phyloP scores from a whole-genome alignment of 148 eudicot species.

The Euryodendron excelsum region DNA sequence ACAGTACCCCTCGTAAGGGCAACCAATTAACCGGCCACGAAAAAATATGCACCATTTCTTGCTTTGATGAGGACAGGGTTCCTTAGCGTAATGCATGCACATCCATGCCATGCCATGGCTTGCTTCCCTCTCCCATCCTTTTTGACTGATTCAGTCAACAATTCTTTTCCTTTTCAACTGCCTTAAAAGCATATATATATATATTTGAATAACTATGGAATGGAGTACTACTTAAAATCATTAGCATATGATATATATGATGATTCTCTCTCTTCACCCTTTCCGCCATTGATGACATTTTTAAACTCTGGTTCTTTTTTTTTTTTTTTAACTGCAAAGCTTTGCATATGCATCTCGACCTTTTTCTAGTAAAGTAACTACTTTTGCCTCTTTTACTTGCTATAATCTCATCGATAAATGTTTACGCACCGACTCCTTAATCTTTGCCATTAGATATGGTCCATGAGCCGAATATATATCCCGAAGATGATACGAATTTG shows the following conservation, averaged over 20 bases:
- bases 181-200: neutral
- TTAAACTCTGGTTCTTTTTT: neutral
- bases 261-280: neutral
- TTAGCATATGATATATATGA: neutral
- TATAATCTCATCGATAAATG: neutral
- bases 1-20: too few relatives aligned
- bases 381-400: neutral
- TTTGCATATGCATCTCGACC: neutral
- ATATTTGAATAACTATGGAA: neutral
- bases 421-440: neutral
- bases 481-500: neutral
- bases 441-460: neutral
- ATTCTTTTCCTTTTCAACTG: neutral
- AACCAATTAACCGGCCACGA: too few relatives aligned
- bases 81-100: too few relatives aligned
- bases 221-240: neutral
- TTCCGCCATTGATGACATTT: conserved; percentile 6
- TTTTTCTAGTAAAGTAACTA: neutral
- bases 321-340: neutral
- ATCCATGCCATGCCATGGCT: too few relatives aligned
- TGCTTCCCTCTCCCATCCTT: neutral
- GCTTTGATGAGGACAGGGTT: too few relatives aligned
- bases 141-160: neutral
- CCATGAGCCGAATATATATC: neutral
- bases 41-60: too few relatives aligned